phyloP scores from a whole-genome alignment of 2,329 filamentous ascomycete genomes.

The Amauroascus verrucosus region DNA sequence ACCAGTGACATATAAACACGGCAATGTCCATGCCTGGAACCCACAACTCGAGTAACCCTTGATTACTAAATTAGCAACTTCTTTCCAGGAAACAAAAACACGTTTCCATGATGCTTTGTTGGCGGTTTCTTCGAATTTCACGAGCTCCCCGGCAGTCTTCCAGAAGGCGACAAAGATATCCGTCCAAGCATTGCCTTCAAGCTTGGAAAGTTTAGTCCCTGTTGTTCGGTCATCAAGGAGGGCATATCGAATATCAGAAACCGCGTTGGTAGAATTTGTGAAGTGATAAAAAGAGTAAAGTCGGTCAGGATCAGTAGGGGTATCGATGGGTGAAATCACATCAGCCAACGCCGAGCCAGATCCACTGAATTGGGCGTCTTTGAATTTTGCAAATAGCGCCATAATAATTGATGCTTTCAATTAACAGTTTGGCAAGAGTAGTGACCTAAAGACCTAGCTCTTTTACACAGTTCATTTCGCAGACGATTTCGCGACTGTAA shows the following conservation, averaged over 20 bases:
- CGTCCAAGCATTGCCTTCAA: constrained; percentile 70
- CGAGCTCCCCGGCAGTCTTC: constrained; percentile 66
- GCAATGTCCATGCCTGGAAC: constrained; percentile 85
- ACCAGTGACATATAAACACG: constrained; percentile 76
- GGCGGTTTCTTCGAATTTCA: constrained; percentile 46
- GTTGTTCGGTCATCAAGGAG: constrained; percentile 55
- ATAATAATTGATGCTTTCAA: constrained; percentile 48
- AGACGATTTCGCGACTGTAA: too few relatives aligned
- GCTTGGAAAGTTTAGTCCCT: constrained; percentile 47
- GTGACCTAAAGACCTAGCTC: not conserved
- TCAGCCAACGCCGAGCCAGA: constrained; percentile 65
- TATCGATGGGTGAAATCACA: constrained; percentile 61
- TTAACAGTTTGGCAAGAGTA: not conserved
- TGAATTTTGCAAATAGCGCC: constrained; percentile 62
- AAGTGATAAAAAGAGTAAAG: constrained; percentile 61
- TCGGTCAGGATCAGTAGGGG: constrained; percentile 51
- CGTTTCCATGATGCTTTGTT: constrained; percentile 58
- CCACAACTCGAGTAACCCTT: constrained; percentile 66
- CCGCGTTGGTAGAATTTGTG: constrained; percentile 56
- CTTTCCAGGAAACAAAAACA: constrained; percentile 83
- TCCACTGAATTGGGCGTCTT: constrained; percentile 51
- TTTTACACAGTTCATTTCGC: not conserved
- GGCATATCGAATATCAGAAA: constrained; percentile 58
- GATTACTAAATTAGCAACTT: constrained; percentile 64
- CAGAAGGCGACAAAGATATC: constrained; percentile 78